Evolutionary conservation across 371 early-diverging fungal species (phyloP), one percentile per base, ranked within the genome.

Genomic region (Apophysomyces ossiformis): DNA sequence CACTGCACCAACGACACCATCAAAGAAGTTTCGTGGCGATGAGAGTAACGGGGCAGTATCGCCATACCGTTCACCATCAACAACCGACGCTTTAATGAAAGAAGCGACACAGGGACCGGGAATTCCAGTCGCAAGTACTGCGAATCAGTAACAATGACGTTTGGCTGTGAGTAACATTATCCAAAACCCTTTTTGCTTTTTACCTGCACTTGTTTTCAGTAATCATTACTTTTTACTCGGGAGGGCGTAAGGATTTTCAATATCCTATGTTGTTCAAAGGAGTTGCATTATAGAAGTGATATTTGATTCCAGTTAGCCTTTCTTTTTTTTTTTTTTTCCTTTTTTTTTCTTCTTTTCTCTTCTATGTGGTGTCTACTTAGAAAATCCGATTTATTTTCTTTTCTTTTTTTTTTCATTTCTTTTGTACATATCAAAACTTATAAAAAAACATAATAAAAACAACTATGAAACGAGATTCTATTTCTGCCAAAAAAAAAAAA

Each of bases 1-100:
- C 54, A 26, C 21, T 37, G 8, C 61, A 45, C 45, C 45, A 61
- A 46, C 43, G 36, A 61, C 43, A 35, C 61, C 61, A 15, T 45
- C 26, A 35, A 61, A 61, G 61, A 61, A 61, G 37, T 44, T 61
- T 61, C 61, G 61, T 13, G 46, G 61, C 45, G 61, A 26, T 9
- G 61, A 45, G 35, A 61, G 61, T 32, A 61, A 41, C 61, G 18
- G 61, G 9, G 15, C 44, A n/a, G 47, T 47, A 21, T 43, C 61
- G 12, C 21, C 61, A 18, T 61, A 35, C 37, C 61, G 43, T 45
- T 35, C 61, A 50, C 21, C 54, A 50, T 18, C 54, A 50, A 50
- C 54, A 50, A 50, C 54, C 5, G 54, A 50, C 21, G 21, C 54
- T 7, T 21, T 50, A 26, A 50, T 50, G 54, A 50, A 50, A 50